Evolutionary conservation across 495 filamentous ascomycete species (phyloP).

Genomic region (Aspergillus ellipticus): DNA sequence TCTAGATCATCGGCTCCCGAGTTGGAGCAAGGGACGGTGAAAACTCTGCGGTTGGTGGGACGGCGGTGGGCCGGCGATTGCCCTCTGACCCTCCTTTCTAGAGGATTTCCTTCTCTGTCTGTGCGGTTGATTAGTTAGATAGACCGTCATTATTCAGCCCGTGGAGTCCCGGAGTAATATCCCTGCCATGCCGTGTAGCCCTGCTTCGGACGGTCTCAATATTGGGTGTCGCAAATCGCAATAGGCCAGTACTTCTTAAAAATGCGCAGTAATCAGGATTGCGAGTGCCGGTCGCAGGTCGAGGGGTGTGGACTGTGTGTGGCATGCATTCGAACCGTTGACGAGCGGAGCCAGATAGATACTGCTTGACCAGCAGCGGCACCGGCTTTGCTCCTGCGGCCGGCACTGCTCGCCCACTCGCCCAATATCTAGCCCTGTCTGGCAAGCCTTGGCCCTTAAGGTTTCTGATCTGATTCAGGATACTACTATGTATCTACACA

Average conservation of each 20-base stretch:
- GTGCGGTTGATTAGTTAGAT: background rate
- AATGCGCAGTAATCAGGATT: no score
- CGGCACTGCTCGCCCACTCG: background rate
- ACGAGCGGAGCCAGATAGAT: no score
- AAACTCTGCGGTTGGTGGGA: conserved; percentile 1
- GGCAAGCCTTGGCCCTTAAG: background rate
- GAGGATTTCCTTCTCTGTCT: background rate
- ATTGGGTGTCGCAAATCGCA: no score
- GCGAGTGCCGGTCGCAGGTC: no score
- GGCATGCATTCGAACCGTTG: conserved; percentile 18
- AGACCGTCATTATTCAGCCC: no score
- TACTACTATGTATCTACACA: no score
- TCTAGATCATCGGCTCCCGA: background rate
- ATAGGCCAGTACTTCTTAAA: no score
- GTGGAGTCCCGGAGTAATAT: no score
- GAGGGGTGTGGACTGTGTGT: no score
- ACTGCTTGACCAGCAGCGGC: background rate
- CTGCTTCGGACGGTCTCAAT: no score
- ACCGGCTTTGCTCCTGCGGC: background rate
- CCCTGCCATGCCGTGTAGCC: no score
- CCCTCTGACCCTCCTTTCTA: background rate
- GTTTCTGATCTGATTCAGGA: background rate
- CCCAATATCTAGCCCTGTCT: background rate
- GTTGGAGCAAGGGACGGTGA: conserved; percentile 2
- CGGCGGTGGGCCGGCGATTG: background rate